A percentile compares a stretch with the other conserved stretches of the same genome.
These are phyloP conservation scores for Hyaloscypha hepaticicola DNA, from an alignment of 495 filamentous ascomycete species.

Conservation along the genomic window DNA sequence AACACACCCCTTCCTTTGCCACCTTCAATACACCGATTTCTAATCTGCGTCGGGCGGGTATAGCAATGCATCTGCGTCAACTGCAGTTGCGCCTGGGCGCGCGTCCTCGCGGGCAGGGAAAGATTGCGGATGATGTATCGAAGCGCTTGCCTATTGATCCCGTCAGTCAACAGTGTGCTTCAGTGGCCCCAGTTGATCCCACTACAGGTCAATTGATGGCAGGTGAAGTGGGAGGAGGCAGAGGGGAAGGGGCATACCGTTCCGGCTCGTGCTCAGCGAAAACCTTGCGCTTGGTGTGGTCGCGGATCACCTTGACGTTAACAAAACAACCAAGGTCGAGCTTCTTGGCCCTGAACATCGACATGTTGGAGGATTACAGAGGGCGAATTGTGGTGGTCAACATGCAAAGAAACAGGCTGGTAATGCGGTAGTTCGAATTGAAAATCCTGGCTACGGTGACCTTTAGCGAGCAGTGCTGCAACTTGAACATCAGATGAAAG, in stretches of 20 bases:
- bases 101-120: conserved; percentile 71
- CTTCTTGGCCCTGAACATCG: conserved; percentile 81
- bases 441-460: background rate
- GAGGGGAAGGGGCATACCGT: conserved; percentile 53
- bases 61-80: conserved; percentile 93
- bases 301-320: conserved; percentile 81
- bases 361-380: conserved; percentile 47
- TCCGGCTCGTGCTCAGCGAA: conserved; percentile 83
- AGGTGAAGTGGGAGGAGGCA: background rate
- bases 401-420: background rate
- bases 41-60: conserved; percentile 88
- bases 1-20: conserved; percentile 85
- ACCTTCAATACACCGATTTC: conserved; percentile 86
- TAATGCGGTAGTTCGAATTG: background rate
- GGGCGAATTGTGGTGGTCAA: background rate
- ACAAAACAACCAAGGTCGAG: conserved; percentile 82
- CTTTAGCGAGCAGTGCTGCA: too few species aligned
- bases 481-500: too few species aligned
- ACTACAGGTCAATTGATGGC: background rate
- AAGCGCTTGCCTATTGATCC: conserved; percentile 75
- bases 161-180: background rate
- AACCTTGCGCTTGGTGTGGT: conserved; percentile 92
- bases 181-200: background rate
- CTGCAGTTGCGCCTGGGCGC: conserved; percentile 88
- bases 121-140: conserved; percentile 94